Conservation (phyloP, 768 basidiomycete genomes). For the Leccinum arenicola region DNA sequence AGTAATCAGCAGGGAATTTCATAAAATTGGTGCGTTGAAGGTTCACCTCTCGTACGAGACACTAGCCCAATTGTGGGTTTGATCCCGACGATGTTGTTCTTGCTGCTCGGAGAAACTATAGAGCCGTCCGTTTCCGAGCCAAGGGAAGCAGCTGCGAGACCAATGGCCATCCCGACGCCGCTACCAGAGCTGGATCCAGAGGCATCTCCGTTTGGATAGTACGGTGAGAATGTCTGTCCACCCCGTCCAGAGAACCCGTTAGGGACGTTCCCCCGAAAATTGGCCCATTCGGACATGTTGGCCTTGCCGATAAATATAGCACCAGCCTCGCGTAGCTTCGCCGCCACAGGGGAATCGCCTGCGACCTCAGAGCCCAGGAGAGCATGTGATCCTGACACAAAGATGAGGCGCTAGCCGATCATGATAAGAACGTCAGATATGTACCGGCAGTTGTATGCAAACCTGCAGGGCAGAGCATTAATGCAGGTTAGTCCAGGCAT, state of each 20-base stretch:
- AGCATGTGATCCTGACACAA: conserved; percentile 31
- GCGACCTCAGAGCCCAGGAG: conserved; percentile 36
- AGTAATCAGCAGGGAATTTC: background rate
- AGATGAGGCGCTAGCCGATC: background rate
- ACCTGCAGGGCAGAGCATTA: conserved; percentile 19
- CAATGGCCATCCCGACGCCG: conserved; percentile 40
- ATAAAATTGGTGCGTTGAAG: background rate
- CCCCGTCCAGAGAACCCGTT: conserved; percentile 47
- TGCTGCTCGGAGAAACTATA: conserved; percentile 41
- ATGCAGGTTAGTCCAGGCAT: background rate
- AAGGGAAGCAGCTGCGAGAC: conserved; percentile 41
- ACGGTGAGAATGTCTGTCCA: conserved; percentile 42
- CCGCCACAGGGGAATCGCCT: conserved; percentile 31
- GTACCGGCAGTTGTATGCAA: conserved; percentile 40
- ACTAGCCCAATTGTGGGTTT: conserved; percentile 42
- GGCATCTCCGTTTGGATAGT: conserved; percentile 39
- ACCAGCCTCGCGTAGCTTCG: conserved; percentile 31
- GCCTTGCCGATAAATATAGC: conserved; percentile 42
- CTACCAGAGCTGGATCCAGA: conserved; percentile 45
- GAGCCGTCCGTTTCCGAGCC: conserved; percentile 52
- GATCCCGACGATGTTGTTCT: conserved; percentile 42
- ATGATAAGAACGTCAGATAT: background rate
- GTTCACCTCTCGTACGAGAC: conserved; percentile 35
- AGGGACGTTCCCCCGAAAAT: conserved; percentile 38
- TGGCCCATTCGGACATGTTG: conserved; percentile 45